Percentiles rank a stretch among this genome's conserved stretches.
Conservation (phyloP, 2,329 filamentous ascomycete genomes). For the Trichoderma guizhouense region DNA sequence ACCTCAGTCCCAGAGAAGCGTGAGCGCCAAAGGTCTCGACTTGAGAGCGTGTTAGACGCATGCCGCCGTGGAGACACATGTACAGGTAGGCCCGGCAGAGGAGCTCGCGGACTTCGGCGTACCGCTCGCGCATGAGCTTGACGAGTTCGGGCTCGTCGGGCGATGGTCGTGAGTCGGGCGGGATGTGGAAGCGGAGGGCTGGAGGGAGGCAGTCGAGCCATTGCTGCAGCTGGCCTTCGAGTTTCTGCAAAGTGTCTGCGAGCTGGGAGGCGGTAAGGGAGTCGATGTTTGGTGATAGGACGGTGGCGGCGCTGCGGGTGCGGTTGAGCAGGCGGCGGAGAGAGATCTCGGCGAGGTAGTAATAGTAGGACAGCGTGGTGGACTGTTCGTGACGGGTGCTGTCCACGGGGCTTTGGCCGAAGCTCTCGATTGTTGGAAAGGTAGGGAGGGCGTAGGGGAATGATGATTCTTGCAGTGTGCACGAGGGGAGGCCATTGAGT, state of each 20-base stretch:
- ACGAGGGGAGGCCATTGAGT: neutral
- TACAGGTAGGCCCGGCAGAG: constrained; percentile 4
- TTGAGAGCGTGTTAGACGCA: neutral
- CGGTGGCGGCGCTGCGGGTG: neutral
- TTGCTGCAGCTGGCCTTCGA: neutral
- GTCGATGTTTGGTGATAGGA: neutral
- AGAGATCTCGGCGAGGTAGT: constrained; percentile 4
- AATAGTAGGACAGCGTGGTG: neutral
- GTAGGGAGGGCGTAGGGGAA: constrained; percentile 1
- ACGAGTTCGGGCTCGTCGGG: neutral
- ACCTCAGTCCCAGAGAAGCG: neutral
- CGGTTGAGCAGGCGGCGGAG: constrained; percentile 3
- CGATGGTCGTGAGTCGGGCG: neutral
- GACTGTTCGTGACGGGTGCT: neutral
- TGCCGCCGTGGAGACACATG: constrained; percentile 6
- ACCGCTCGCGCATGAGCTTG: neutral
- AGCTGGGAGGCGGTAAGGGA: neutral
- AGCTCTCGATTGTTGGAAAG: neutral
- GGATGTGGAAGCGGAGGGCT: neutral
- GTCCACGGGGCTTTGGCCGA: neutral
- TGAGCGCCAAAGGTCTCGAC: neutral
- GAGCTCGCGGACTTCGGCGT: neutral
- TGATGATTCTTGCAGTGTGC: constrained; percentile 1
- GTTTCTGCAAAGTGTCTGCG: neutral
- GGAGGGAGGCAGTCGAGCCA: neutral